Percentiles rank a stretch among this genome's conserved stretches.
These are phyloP conservation scores for Gaertneriomyces sp. DNA, from an alignment of 192 early-diverging fungal species.

Conservation along the genomic window DNA sequence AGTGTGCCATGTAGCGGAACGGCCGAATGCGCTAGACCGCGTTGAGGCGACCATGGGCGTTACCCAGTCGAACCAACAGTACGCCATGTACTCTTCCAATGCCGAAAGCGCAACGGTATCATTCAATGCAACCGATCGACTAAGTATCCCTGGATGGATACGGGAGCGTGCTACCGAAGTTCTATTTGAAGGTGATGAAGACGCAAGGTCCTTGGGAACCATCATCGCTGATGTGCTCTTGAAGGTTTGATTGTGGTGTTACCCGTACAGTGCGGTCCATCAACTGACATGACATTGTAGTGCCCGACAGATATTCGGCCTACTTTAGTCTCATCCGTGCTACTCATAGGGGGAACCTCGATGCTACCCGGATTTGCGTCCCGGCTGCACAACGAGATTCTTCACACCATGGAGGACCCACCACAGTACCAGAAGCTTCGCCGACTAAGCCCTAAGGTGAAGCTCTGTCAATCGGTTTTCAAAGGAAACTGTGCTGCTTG, in stretches of 20 bases:
- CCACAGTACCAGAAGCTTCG: conserved; percentile 37
- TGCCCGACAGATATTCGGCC: conserved; percentile 69
- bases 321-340: conserved; percentile 57
- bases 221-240: conserved; percentile 54
- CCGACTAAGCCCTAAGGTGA: conserved; percentile 16
- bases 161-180: conserved; percentile 76
- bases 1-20: conserved; percentile 55
- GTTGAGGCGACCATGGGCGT: conserved; percentile 41
- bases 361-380: conserved; percentile 69
- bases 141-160: conserved; percentile 77
- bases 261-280: too few relatives aligned
- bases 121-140: conserved; percentile 2
- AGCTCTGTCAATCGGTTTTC: conserved; percentile 52
- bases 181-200: conserved; percentile 70
- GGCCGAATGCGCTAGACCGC: conserved; percentile 43
- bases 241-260: conserved; percentile 23
- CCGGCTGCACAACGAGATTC: conserved; percentile 61
- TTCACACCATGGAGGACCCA: conserved; percentile 44
- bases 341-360: conserved; percentile 74
- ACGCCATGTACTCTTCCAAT: too few relatives aligned
- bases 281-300: conserved; percentile 22
- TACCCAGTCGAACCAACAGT: too few relatives aligned
- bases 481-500: conserved; percentile 66
- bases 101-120: too few relatives aligned
- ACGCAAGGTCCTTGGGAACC: conserved; percentile 58